A percentile compares a stretch with the other conserved stretches of the same genome.
These are phyloP conservation scores for Aspergillus awamori DNA, from an alignment of 2,329 filamentous ascomycete species.

Conservation along the genomic window DNA sequence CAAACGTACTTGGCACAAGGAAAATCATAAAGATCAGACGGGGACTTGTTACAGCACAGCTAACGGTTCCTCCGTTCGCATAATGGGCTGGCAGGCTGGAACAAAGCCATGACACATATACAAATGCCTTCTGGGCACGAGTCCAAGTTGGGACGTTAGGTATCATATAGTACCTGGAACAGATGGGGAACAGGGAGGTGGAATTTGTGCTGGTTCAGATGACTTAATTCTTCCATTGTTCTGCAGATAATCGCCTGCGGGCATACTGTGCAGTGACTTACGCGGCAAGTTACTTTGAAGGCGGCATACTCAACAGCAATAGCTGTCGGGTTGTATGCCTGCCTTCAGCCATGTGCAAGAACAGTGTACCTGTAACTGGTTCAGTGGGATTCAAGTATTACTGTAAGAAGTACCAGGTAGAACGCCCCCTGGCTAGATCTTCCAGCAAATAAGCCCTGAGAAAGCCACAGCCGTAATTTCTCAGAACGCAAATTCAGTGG, in stretches of 20 bases:
- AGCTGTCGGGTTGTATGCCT: not conserved
- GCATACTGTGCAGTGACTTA: not conserved
- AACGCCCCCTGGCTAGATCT: not conserved
- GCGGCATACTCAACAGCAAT: not conserved
- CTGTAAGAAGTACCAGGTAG: not conserved
- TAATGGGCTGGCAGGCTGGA: not conserved
- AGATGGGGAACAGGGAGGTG: not conserved
- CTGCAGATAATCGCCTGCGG: not conserved
- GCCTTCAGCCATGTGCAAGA: not conserved
- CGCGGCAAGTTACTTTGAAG: not conserved
- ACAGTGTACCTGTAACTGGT: not conserved
- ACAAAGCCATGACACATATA: not conserved
- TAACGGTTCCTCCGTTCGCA: not conserved
- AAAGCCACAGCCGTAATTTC: not conserved
- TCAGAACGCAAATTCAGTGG: not conserved
- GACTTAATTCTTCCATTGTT: not conserved
- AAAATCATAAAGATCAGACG: not conserved
- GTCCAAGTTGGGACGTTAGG: not conserved
- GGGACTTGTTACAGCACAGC: not conserved
- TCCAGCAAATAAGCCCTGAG: not conserved
- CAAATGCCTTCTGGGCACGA: not conserved
- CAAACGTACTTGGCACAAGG: not conserved
- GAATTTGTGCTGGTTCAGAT: not conserved
- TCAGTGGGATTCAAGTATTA: not conserved
- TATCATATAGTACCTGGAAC: not conserved